Conservation (phyloP, 768 basidiomycete genomes). For the Russula virescens region DNA sequence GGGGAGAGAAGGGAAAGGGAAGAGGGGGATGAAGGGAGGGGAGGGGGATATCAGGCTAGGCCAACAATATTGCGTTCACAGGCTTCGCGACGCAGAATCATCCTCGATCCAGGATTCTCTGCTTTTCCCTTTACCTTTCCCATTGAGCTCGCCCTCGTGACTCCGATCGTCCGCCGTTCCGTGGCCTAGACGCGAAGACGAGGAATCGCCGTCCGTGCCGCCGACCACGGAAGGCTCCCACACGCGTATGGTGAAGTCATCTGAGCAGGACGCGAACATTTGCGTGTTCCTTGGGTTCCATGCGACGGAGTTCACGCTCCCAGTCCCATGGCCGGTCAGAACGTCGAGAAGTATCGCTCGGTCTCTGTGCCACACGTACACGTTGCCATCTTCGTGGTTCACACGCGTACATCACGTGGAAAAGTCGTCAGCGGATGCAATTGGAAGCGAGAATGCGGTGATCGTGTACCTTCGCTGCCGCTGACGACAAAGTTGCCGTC, state of each 20-base stretch:
- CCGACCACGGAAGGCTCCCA: slow-evolving; percentile 57
- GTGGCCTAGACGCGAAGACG: slow-evolving; percentile 11
- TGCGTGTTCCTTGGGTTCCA: slow-evolving; percentile 89
- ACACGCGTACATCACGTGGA: slow-evolving; percentile 14
- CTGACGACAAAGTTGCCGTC: slow-evolving; percentile 86
- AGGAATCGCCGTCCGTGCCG: slow-evolving; percentile 20
- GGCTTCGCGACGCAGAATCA: slow-evolving; percentile 20
- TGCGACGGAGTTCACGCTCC: slow-evolving; percentile 91
- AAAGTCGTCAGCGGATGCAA: neutral
- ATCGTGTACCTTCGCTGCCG: slow-evolving; percentile 83
- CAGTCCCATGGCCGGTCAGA: slow-evolving; percentile 81
- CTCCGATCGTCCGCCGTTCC: slow-evolving; percentile 6
- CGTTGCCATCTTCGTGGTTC: slow-evolving; percentile 64
- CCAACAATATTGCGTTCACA: slow-evolving; percentile 10
- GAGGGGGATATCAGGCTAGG: too few relatives aligned
- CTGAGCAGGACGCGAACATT: slow-evolving; percentile 96
- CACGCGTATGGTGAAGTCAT: slow-evolving; percentile 86
- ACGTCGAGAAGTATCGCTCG: slow-evolving; percentile 78
- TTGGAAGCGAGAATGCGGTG: slow-evolving; percentile 5
- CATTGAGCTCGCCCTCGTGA: slow-evolving; percentile 30
- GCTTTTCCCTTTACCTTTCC: slow-evolving; percentile 63
- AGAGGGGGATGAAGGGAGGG: too few relatives aligned
- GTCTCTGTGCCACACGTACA: slow-evolving; percentile 94
- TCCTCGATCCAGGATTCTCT: slow-evolving; percentile 41
- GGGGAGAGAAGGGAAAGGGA: neutral